phyloP scores from a whole-genome alignment of 2,329 filamentous ascomycete genomes.

The Tolypocladium tropicale region DNA sequence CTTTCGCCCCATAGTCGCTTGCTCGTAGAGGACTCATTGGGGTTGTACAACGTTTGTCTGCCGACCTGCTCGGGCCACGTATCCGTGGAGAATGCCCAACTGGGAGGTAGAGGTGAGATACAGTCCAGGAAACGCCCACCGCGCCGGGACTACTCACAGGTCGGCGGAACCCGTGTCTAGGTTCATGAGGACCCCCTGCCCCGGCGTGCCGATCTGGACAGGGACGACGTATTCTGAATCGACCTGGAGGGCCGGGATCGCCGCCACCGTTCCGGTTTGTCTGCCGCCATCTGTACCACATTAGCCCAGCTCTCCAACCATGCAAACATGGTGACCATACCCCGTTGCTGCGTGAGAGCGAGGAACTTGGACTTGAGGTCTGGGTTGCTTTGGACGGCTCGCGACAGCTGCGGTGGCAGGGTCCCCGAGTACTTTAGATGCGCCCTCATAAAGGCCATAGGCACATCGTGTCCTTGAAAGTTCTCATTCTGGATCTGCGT shows the following conservation, averaged over 20 bases:
- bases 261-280: constrained; percentile 13
- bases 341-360: background rate
- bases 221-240: constrained; percentile 52
- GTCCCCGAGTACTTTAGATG: constrained; percentile 26
- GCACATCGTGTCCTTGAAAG: constrained; percentile 22
- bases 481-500: constrained; percentile 21
- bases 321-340: background rate
- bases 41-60: constrained; percentile 49
- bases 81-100: constrained; percentile 59
- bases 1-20: constrained; percentile 28
- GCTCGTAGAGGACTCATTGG: constrained; percentile 29
- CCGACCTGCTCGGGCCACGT: constrained; percentile 33
- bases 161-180: constrained; percentile 56
- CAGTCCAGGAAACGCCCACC: background rate
- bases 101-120: constrained; percentile 24
- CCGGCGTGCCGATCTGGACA: constrained; percentile 48
- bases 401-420: constrained; percentile 15
- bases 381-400: constrained; percentile 12
- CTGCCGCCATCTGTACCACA: constrained; percentile 1
- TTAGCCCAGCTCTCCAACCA: background rate
- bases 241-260: constrained; percentile 20
- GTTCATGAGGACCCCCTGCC: constrained; percentile 52
- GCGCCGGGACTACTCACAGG: constrained; percentile 19
- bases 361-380: constrained; percentile 14
- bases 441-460: constrained; percentile 17